A percentile compares a stretch with the other conserved stretches of the same genome.
Evolutionary conservation across 148 eudicot genomes (phyloP).

Genomic region (Simmondsia chinensis): DNA sequence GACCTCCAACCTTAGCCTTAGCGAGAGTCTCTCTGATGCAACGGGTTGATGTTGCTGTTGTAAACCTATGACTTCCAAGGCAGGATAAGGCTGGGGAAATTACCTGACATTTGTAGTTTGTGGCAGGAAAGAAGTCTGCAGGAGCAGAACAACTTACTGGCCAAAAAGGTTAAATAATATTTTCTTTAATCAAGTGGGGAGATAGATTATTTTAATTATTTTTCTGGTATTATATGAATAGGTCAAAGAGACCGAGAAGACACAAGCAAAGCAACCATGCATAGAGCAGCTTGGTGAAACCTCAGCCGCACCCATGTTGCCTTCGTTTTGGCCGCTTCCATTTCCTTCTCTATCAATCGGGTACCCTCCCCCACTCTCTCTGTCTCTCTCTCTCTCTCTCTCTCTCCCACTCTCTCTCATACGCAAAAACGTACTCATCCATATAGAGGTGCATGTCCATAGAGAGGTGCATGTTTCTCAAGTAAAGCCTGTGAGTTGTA

Average conservation of each 20-base stretch:
- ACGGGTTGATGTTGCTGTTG: no score
- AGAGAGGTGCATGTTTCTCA: no score
- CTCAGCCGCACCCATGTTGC: conserved; percentile 9
- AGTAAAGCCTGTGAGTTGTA: no score
- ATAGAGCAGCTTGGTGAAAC: conserved; percentile 20
- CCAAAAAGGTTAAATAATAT: conserved; percentile 33
- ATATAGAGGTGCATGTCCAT: no score
- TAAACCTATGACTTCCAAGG: not conserved
- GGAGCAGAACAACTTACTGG: conserved; percentile 43
- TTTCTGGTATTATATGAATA: no score
- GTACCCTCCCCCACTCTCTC: conserved; percentile 25
- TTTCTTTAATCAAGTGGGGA: not conserved
- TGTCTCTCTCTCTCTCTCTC: conserved; percentile 8
- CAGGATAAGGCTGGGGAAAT: not conserved
- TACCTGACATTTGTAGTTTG: not conserved
- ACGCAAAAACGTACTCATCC: not conserved
- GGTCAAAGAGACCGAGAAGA: conserved; percentile 45
- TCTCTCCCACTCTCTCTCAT: not conserved
- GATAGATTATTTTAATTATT: conserved; percentile 9
- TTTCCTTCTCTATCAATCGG: conserved; percentile 36
- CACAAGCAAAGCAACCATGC: conserved; percentile 3
- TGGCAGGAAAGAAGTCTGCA: conserved; percentile 48
- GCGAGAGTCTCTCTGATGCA: no score
- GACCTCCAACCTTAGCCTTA: no score
- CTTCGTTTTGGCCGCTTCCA: conserved; percentile 9